Evolutionary conservation across 805 yeast genomes (phyloP).

Genomic region (Yarrowia sp.): DNA sequence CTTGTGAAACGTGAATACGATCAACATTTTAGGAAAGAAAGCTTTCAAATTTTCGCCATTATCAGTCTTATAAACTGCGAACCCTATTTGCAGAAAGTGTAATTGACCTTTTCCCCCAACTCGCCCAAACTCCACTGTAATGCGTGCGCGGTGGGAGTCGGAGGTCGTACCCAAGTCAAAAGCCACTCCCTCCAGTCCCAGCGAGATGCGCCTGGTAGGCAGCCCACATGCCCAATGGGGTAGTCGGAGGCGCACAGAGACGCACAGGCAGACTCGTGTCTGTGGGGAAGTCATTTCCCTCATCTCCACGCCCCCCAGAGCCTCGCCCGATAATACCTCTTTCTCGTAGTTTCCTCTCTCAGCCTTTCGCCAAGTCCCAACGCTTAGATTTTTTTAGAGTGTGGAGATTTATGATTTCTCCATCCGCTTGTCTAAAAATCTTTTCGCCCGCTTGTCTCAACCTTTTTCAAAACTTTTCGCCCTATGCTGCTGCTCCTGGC

Average conservation of each 20-base stretch:
- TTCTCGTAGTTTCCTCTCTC: too few species aligned
- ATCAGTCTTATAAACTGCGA: conserved; percentile 33
- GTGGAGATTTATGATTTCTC: conserved; percentile 24
- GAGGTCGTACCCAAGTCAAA: conserved; percentile 25
- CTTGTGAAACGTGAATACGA: conserved; percentile 37
- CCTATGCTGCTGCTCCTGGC: background rate
- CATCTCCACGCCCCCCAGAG: background rate
- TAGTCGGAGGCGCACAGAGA: conserved; percentile 27
- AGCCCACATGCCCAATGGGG: conserved; percentile 27
- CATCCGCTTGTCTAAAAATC: background rate
- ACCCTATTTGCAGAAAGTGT: conserved; percentile 35
- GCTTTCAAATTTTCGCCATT: conserved; percentile 37
- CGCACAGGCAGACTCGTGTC: conserved; percentile 19
- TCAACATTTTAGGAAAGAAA: conserved; percentile 38
- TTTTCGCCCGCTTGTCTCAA: conserved; percentile 8
- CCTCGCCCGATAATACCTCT: conserved; percentile 3
- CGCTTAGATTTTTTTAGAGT: conserved; percentile 6
- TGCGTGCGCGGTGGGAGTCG: background rate
- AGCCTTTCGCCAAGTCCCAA: too few species aligned
- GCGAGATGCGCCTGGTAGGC: conserved; percentile 15
- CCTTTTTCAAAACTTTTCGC: background rate
- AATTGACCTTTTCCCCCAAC: conserved; percentile 5
- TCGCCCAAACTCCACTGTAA: background rate
- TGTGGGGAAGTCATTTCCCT: conserved; percentile 6
- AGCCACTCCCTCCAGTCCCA: conserved; percentile 9